Base-by-base conservation (phyloP, 306 rosid genomes). In the Vachellia collinsii region DNA sequence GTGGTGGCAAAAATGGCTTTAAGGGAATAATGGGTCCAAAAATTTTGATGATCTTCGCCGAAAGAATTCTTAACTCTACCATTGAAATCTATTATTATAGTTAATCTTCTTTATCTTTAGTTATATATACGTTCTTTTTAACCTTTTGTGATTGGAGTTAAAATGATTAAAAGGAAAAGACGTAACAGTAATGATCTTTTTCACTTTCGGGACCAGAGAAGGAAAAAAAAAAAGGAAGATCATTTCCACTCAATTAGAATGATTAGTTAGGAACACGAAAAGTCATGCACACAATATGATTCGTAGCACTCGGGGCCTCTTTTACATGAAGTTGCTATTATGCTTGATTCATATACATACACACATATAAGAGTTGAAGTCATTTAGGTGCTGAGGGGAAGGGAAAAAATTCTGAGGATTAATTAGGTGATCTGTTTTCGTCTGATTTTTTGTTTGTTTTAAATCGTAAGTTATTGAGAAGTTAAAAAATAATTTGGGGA, bases 21-120 rank as follows among this genome's bases (percentile, higher is more conserved):
- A 22, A 42, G 53, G 38, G 34, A 29, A 29, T 29, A 41, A 81
- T 66, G 86, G 68, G 70, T 79, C 85, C 84, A 87, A 83, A 87
- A 81, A 48, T 42, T 56, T 74, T 66, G 79, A 65, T 38, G 4
- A 14, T 56, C 1, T 56, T 77, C 65, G 82, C 76, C 84, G 22
- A 83, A 85, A 78, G 54, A 66, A 79, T 43, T 67, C 8, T 69
- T 29, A 65, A 70, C 23, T 51, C 80, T 39, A 64, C 36, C 72
- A 29, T 53, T 83, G 38, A 5, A 11, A 41, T 58, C 80, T 70
- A 64, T 61, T 75, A 79, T 66, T 37, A 78, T 72, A 23, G 43
- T 29, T 39, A 7, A 7, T 66, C 29, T 39, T 19, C 86, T 72
- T 87, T 83, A 78, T 54, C 80, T 74, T 80, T 80, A 20, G n/a